phyloP scores from a whole-genome alignment of 371 early-diverging fungal species.

The Lichtheimia ramosa region DNA sequence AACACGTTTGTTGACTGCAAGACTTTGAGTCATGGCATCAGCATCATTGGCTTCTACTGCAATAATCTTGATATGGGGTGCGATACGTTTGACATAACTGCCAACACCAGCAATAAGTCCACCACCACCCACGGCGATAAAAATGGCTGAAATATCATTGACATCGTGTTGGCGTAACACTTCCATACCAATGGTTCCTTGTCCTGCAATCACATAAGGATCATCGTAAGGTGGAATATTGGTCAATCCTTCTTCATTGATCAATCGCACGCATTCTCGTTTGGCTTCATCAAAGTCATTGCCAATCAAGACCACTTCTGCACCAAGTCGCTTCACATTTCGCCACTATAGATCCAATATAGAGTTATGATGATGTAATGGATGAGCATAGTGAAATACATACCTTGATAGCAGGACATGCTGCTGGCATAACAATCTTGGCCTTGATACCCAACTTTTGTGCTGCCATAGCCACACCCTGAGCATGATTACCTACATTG shows the following conservation, averaged over 20 bases:
- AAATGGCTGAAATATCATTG: constrained; percentile 81
- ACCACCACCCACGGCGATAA: constrained; percentile 93
- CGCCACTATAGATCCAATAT: constrained; percentile 60
- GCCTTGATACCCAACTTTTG: constrained; percentile 88
- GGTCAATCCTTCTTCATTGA: constrained; percentile 68
- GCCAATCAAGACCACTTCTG: constrained; percentile 84
- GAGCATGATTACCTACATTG: constrained; percentile 85
- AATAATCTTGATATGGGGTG: constrained; percentile 82
- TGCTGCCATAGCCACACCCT: constrained; percentile 93
- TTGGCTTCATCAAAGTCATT: constrained; percentile 95
- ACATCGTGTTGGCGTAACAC: constrained; percentile 78
- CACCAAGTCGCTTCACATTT: constrained; percentile 91
- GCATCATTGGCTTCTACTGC: constrained; percentile 93
- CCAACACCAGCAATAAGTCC: constrained; percentile 92
- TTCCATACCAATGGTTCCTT: constrained; percentile 95
- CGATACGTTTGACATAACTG: constrained; percentile 86
- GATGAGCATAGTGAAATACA: too few species aligned
- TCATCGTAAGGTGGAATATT: constrained; percentile 97
- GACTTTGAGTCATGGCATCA: constrained; percentile 83
- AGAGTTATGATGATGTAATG: background rate
- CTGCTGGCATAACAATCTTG: constrained; percentile 94
- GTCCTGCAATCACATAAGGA: constrained; percentile 97
- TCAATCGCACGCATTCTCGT: constrained; percentile 74
- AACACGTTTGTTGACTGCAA: constrained; percentile 64
- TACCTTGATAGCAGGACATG: constrained; percentile 61